Base-by-base conservation (phyloP, 768 basidiomycete genomes). In the Hortiboletus flavorubellus region DNA sequence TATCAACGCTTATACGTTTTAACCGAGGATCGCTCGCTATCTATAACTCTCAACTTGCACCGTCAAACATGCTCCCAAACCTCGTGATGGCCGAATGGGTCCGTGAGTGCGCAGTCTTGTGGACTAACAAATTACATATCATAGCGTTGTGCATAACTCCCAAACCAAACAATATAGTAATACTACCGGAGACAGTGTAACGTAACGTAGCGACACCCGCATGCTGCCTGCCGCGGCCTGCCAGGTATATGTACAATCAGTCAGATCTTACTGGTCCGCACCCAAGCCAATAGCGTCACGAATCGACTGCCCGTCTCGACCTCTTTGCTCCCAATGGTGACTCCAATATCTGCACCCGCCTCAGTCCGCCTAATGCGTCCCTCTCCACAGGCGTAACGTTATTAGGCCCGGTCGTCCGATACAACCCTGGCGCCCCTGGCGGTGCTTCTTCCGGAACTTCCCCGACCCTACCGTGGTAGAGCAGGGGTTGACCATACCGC, bases 361-460 rank as follows among this genome's bases (percentile, higher is more conserved):
- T 63, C 31, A 59, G 47, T 3, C 62, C 60, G 33, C 47, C 34
- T 14, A 61, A 7, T 34, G 6, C 31, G 5, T 68, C 70, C 26
- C 80, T 77, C 54, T 81, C 75, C 33, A 84, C 74, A 31, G 84
- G 83, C 15, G 82, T 85, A 53, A 82, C 79, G 58, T 83, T 81
- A 60, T 76, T 73, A 39, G 38, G 31, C 1, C 61, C 53, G 33
- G 49, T 42, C 29, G 44, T 18, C 46, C 61, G 61, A 59, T 45
- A 58, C 49, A 56, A 54, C 46, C 58, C 65, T 44, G 54, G 47
- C 54, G 14, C 8, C 34, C 58, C 60, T 56, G 51, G 61, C 31
- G 59, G 38, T 30, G 51, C 53, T 58, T 61, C 68, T 31, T 59
- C 65, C 45, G 52, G 51, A 39, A 35, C 35, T 26, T 64, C 70